These are phyloP conservation scores for Pythium biforme DNA, from an alignment of 352 stramenopile genomes.

Conservation along the genomic window DNA sequence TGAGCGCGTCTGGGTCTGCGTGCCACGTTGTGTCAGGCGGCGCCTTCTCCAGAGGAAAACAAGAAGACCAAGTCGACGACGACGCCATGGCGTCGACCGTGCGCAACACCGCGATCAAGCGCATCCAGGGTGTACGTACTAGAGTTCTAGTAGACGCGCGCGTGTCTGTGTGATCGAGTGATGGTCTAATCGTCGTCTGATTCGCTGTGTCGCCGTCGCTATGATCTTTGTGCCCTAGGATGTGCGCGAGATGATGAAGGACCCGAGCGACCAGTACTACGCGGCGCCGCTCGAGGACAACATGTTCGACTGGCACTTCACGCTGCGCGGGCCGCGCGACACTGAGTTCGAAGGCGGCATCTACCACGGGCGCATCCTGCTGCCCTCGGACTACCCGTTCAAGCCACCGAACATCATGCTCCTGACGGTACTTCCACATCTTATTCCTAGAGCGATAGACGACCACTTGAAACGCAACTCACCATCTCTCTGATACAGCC, in stretches of 20 bases:
- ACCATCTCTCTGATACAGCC: constrained; percentile 39
- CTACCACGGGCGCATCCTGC: constrained; percentile 97
- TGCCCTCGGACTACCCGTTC: constrained; percentile 94
- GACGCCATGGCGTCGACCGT: constrained; percentile 31
- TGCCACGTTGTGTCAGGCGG: constrained; percentile 9
- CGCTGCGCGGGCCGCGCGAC: constrained; percentile 93
- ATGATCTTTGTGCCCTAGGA: constrained; percentile 49
- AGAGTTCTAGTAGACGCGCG: constrained; percentile 4
- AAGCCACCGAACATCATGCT: constrained; percentile 99
- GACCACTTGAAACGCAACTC: background rate
- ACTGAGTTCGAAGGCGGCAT: constrained; percentile 97
- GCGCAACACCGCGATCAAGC: constrained; percentile 83
- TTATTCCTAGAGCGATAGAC: background rate
- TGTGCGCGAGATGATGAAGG: constrained; percentile 87
- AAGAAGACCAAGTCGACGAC: background rate
- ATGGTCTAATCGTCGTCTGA: background rate
- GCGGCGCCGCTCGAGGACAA: constrained; percentile 83
- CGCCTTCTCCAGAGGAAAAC: background rate
- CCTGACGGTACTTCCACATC: constrained; percentile 9
- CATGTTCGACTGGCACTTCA: constrained; percentile 97
- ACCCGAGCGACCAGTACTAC: constrained; percentile 82
- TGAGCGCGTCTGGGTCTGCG: background rate
- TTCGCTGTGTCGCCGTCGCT: too few relatives aligned
- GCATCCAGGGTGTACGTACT: constrained; percentile 66
- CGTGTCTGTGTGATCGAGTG: too few relatives aligned